Base-by-base conservation (phyloP, 768 basidiomycete genomes). In the Leccinum arenicola region DNA sequence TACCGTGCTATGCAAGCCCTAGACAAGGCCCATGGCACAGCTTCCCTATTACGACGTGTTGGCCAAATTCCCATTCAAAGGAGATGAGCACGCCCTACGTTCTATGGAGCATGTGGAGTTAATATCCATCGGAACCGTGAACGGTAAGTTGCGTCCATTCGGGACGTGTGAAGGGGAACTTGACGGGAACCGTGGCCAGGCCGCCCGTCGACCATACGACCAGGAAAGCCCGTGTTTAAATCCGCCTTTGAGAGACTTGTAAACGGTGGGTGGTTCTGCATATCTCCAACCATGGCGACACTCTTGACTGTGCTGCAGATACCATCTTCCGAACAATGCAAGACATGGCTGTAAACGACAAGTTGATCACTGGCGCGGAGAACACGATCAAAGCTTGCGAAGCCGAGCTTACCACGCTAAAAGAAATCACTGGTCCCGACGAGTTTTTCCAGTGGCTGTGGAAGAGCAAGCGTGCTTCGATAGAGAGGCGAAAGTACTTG, bases 21-120 rank as follows among this genome's bases (percentile, higher is more conserved):
- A 8, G 19, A 54, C 27, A n/a, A 36, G 3, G 27, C 36, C 52
- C 12, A 36, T 9, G 9, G 1, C 23, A 9, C 19, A 94, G 92
- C 74, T 93, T 9, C 80, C 91, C 10, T 98, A 98, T 70, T 84
- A 93, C 56, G 86, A 93, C 21, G 77, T 91, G 4, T 75, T 98
- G 54, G 74, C 89, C 52, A 88, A 92, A 53, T 88, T 88, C 68
- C 93, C 91, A 0, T 97, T 95, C 84, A 95, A 93, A 69, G 92
- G 89, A n/a, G 87, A 95, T 63, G 95, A 96, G 68, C 75, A 78
- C 17, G 79, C 91, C 2, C 69, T 98, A 56, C 82, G 92, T 61
- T 84, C 81, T 29, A 87, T 98, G 85, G 96, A 98, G 69, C 88
- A 92, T 61, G 86, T 88, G 6, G 95, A 93, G 75, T 73, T 98